Evolutionary conservation across 2,329 filamentous ascomycete species (phyloP), one percentile per base, ranked within the genome.

Genomic region (Penicillium sp.): DNA sequence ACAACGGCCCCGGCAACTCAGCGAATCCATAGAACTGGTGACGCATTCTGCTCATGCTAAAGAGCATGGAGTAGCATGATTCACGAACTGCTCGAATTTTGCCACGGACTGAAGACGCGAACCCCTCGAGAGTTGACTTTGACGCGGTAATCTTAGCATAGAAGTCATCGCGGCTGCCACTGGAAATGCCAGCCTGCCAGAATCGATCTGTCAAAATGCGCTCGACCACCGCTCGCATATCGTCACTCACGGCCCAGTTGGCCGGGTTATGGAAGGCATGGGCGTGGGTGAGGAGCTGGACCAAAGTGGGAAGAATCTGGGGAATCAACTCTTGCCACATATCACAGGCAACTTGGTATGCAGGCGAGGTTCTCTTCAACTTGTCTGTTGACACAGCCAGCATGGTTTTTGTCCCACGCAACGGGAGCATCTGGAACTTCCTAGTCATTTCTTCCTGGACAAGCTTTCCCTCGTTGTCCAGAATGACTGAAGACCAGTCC

Each of bases 171-270:
- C 95, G 92, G 68, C 91, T 98, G 28, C 96, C 95, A 62, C 89
- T 90, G 0, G 95, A 98, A 53, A 99, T 99, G 10, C 95, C 95
- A 6, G 93, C 92, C 80, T 99, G 95, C 95, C 95, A 99, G 75
- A 99, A 99, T 25, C 95, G 86, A 76, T 99, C 95, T 14, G 92
- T 96, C 22, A 99, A 80, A 20, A 98, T 92, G 22, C 91, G 86
- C 45, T 87, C 85, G 41, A 98, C 90, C 54, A 96, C 86, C 5
- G 84, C 79, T 59, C 88, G 88, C 82, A 96, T 89, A 43, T 96
- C 91, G 11, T 81, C 74, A 1, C 92, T 89, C 15, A 96, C 85
- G 10, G 84, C 82, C 94, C 95, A 99, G 71, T 92, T 96, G 20
- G 85, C 82, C 1, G 91, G 86, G 68, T 96, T 93, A 72, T 96